Percentiles rank a stretch among this genome's conserved stretches.
These are phyloP conservation scores for Dothidotthia symphoricarpi DNA, from an alignment of 2,329 filamentous ascomycete genomes.

Conservation along the genomic window DNA sequence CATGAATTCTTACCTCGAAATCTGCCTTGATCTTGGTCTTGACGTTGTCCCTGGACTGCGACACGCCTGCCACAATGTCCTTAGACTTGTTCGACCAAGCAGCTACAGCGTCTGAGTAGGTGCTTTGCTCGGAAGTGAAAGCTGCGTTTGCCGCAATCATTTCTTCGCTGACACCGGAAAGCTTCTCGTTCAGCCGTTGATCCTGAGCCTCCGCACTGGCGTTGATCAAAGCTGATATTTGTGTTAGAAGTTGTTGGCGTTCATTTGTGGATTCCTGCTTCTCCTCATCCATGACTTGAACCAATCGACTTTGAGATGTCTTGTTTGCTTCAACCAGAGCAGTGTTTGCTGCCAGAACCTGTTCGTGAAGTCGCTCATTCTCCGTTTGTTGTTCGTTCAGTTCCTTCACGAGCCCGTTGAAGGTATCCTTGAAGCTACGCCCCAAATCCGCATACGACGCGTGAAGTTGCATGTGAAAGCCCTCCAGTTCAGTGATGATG, in stretches of 20 bases:
- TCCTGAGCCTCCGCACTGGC: conserved; percentile 73
- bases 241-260: conserved; percentile 67
- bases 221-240: conserved; percentile 76
- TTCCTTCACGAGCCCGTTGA: conserved; percentile 75
- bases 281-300: conserved; percentile 73
- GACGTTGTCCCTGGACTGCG: conserved; percentile 71
- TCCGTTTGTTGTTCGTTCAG: conserved; percentile 75
- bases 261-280: conserved; percentile 70
- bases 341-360: conserved; percentile 69
- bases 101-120: conserved; percentile 71
- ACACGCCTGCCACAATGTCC: conserved; percentile 67
- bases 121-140: conserved; percentile 63
- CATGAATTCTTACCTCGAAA: conserved; percentile 64
- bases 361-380: conserved; percentile 67
- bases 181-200: conserved; percentile 63
- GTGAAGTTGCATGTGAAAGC: conserved; percentile 81
- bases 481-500: conserved; percentile 78
- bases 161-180: conserved; percentile 62
- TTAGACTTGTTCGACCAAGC: conserved; percentile 69
- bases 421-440: conserved; percentile 79
- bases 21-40: conserved; percentile 83
- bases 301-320: conserved; percentile 63
- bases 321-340: conserved; percentile 67
- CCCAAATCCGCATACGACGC: conserved; percentile 80
- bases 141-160: conserved; percentile 63